These are phyloP conservation scores for Rosa rugosa DNA, from an alignment of 306 rosid genomes.

Conservation along the genomic window DNA sequence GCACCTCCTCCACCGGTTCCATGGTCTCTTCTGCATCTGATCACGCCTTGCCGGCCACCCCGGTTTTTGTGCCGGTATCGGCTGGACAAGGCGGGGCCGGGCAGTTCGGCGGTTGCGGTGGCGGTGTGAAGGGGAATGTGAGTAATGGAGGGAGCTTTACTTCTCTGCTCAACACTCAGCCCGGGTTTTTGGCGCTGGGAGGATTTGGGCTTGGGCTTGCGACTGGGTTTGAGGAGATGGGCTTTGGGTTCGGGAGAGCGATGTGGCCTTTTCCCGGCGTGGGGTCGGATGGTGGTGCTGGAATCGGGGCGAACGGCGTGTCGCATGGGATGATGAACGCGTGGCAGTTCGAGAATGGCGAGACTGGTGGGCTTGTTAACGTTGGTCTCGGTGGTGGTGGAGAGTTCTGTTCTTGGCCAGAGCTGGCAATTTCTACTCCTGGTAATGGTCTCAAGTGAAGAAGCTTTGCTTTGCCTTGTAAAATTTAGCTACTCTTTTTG, in stretches of 20 bases:
- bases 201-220: slow-evolving; percentile 87
- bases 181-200: slow-evolving; percentile 71
- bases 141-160: slow-evolving; percentile 55
- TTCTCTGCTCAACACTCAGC: slow-evolving; percentile 60
- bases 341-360: slow-evolving; percentile 81
- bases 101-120: slow-evolving; percentile 40
- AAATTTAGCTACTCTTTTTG: slow-evolving; percentile 8
- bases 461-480: background rate
- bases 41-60: slow-evolving; percentile 30
- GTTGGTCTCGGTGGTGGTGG: slow-evolving; percentile 31
- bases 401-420: slow-evolving; percentile 91
- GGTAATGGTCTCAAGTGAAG: slow-evolving; percentile 69
- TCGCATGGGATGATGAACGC: slow-evolving; percentile 41
- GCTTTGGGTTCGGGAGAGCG: slow-evolving; percentile 58
- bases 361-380: slow-evolving; percentile 45
- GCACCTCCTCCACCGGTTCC: slow-evolving; percentile 38
- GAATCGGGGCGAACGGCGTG: slow-evolving; percentile 16
- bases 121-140: slow-evolving; percentile 35
- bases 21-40: slow-evolving; percentile 8
- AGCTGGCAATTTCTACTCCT: slow-evolving; percentile 82
- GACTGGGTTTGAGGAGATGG: slow-evolving; percentile 63
- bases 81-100: slow-evolving; percentile 26
- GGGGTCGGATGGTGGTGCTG: slow-evolving; percentile 42
- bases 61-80: slow-evolving; percentile 37
- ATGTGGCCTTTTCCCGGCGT: slow-evolving; percentile 67